Base-by-base conservation (phyloP, 345 rosid genomes). In the Gossypium stocksii region DNA sequence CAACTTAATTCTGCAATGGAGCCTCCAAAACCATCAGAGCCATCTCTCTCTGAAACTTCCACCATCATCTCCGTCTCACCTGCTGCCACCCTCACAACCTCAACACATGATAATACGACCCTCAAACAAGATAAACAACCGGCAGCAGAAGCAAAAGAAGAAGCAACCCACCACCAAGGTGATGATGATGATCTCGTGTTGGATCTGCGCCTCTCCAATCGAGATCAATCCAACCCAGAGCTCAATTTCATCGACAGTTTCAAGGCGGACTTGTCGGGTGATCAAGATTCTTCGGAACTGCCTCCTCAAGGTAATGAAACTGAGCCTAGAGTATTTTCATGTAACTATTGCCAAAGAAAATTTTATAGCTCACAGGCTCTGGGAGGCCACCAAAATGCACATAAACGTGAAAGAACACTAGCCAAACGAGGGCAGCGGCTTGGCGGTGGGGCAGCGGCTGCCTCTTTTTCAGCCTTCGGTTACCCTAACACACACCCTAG, bases 311-410 rank as follows among this genome's bases (percentile, higher is more conserved):
- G 61, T 78, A 25, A 81, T 13, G 84, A 83, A 81, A 74, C 82
- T 4, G 93, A 87, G 83, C 85, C 85, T 13, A 77, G 97, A 70
- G 86, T 90, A 2, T 94, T 94, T 79, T 87, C 94, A 0, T 94
- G 98, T 82, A 94, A 94, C 73, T 94, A 86, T 67, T 94, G 98
- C 81, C 97, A 88, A 82, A 85, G 98, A 74, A 90, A 90, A 85
- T 94, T 94, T 79, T 92, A 92, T 43, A 92, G 98, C 78, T 94
- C 98, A 29, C 98, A 94, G 79, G 98, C 98, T 51, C 86, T 92
- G 44, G 98, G 98, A 1, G 98, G 98, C 3, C 98, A 94, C 75
- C 98, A 94, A 84, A 94, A 94, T 76, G 98, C 97, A 0, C 97
- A 94, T 41, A 94, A 92, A 78, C 87, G 94, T 19, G 98, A 92